A percentile compares a stretch with the other conserved stretches of the same genome.
Evolutionary conservation across 1,139 yeast genomes (phyloP).

Genomic region (Groenewaldozyma sp.): DNA sequence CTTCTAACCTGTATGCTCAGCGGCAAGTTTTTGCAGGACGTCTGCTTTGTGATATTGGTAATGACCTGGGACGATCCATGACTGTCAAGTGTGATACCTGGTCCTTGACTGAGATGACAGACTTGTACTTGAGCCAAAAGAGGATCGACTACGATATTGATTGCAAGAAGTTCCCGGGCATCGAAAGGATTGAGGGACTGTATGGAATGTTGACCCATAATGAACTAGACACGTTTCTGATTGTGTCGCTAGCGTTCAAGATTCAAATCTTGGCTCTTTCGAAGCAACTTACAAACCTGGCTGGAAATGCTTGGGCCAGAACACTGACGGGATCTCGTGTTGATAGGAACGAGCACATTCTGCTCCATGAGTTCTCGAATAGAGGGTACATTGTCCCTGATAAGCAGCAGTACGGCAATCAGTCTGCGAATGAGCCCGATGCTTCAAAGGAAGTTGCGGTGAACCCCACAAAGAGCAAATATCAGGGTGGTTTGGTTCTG

Average conservation of each 20-base stretch:
- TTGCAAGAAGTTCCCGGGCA: conserved; percentile 43
- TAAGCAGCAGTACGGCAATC: conserved; percentile 32
- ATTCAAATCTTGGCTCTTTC: conserved; percentile 83
- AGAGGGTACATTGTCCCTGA: conserved; percentile 72
- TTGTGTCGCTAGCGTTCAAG: conserved; percentile 70
- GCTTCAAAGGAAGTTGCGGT: conserved; percentile 19
- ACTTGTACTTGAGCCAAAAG: conserved; percentile 53
- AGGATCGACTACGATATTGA: conserved; percentile 68
- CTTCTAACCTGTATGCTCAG: conserved; percentile 36
- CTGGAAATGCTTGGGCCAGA: conserved; percentile 97
- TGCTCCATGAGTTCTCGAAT: conserved; percentile 82
- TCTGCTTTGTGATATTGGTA: conserved; percentile 82
- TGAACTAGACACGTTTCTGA: conserved; percentile 50
- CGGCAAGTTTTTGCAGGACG: conserved; percentile 79
- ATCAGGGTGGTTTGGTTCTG: conserved; percentile 92
- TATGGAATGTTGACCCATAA: conserved; percentile 66
- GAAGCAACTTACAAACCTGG: conserved; percentile 82
- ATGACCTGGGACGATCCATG: conserved; percentile 90
- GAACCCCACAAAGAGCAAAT: conserved; percentile 37
- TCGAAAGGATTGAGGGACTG: conserved; percentile 57
- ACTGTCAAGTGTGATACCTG: conserved; percentile 93
- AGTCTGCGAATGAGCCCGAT: conserved; percentile 27
- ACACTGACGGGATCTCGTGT: conserved; percentile 94
- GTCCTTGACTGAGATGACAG: conserved; percentile 89
- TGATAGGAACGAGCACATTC: conserved; percentile 88